Evolutionary conservation across 768 basidiomycete genomes (phyloP), one percentile per base, ranked within the genome.

Genomic region (Exsudoporus frostii): DNA sequence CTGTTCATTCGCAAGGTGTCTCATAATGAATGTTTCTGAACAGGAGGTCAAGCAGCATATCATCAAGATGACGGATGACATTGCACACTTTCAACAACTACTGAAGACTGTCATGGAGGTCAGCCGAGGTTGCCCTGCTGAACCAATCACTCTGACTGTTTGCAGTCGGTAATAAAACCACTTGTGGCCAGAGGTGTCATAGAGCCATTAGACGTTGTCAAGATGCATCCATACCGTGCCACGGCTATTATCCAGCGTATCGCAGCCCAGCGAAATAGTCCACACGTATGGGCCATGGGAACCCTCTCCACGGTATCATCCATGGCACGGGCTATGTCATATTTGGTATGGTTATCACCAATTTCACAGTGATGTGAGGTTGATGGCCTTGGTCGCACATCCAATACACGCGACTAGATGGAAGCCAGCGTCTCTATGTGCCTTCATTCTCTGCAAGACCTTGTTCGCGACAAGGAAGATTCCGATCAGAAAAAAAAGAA

Each of bases 351-450:
- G 44, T 45, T 15, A 9, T 29, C 34, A 27, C 10, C 24, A 6
- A 65, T 40, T 38, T 29, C 19, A 42, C 2, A 7, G 7, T 25
- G 34, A 53, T 34, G n/a, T 42, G 13, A 14, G n/a, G 4, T 20
- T 56, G 32, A 57, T 1, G 5, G 5, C 20, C n/a, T 15, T 45
- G 27, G 7, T 25, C 39, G n/a, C 38, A 3, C 45, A 5, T 45
- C 22, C 19, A 27, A 40, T 41, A 19, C 19, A 30, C 27, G 3
- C 27, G 17, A 33, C 10, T 62, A 96, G 94, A 75, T 92, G 58
- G 92, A 96, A 65, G 88, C 88, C 34, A 93, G 90, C 19, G 74
- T 87, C 17, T 76, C 77, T 13, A 88, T 92, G 81, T 95, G 91
- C 61, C 80, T 90, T 66, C 82, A 78, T 11, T 77, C 72, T 46